These are phyloP conservation scores for Monascus purpureus DNA, from an alignment of 495 filamentous ascomycete species.

Conservation along the genomic window DNA sequence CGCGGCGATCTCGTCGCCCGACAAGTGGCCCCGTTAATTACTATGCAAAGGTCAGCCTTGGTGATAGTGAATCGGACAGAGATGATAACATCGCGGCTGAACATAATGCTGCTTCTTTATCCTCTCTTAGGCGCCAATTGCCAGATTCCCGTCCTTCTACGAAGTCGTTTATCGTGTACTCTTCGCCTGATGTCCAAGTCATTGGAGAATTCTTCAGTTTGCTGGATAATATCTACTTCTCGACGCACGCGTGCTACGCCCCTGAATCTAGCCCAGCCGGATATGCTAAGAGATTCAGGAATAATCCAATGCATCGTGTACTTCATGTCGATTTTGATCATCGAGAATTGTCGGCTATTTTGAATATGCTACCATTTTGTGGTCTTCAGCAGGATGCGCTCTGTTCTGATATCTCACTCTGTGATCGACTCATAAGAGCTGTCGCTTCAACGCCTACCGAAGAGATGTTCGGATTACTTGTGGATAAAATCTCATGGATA, in stretches of 20 bases:
- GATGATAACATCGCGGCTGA: neutral
- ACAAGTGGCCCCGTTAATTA: neutral
- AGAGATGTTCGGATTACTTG: neutral
- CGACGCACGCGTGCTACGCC: constrained; percentile 4
- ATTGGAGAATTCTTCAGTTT: constrained; percentile 2
- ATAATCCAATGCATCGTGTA: neutral
- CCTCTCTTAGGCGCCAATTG: neutral
- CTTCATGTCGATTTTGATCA: constrained; percentile 9
- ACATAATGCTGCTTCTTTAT: neutral
- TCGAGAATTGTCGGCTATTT: constrained; percentile 6
- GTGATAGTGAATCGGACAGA: neutral
- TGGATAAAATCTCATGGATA: constrained; percentile 4
- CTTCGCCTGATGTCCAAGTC: constrained; percentile 5
- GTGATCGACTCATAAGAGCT: constrained; percentile 7
- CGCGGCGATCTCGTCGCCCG: constrained; percentile 1
- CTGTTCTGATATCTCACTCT: constrained; percentile 4
- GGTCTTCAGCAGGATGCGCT: neutral
- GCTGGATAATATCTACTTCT: constrained; percentile 3
- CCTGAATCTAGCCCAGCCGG: constrained; percentile 4
- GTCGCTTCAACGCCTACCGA: constrained; percentile 1
- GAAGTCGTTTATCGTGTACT: neutral
- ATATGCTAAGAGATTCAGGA: constrained; percentile 3
- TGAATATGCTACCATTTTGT: constrained; percentile 4
- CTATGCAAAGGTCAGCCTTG: neutral
- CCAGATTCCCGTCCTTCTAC: neutral